Base-by-base conservation (phyloP, 805 yeast genomes). In the Saturnispora bothae region DNA sequence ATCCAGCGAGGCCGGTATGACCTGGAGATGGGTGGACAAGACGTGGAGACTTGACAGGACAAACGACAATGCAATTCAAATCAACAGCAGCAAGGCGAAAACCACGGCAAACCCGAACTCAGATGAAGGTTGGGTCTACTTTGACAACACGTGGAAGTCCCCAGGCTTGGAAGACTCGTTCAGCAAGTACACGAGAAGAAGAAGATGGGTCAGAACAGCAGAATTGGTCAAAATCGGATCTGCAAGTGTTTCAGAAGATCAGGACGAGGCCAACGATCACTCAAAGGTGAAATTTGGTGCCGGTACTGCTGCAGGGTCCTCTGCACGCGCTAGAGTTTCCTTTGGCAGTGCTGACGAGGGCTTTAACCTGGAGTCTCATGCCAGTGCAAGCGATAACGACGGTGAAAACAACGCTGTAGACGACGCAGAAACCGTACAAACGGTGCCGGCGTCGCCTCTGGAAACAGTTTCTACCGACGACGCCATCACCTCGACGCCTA, bases 201-300 rank as follows among this genome's bases (percentile, higher is more conserved):
- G 98, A 64, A 71, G 96, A 54, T 89, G 98, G 98, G 73, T 89
- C 13, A 73, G 98, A 46, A 84, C 94, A 1, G 98, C 98, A 0
- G 94, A 84, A 56, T 66, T 86, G 47, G 78, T 82, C 6, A 60
- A 70, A 4, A 49, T 41, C 25, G 43, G 39, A 2, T 7, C 10
- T 22, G 7, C 25, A 6, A 9, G 12, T 9, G n/a, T n/a, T 5
- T 9, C 29, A 10, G 29, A 5, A 9, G n/a, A 27, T 7, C 29
- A 27, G 29, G 15, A 28, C n/a, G 29, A 27, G 15, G 10, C 25
- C 10, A 27, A 25, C 15, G 31, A 33, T 15, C n/a, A n/a, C n/a
- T 27, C 37, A 4, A 34, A 34, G 25, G 37, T 34, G 5, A 34
- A 34, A 28, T 34, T 34, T 20, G 37, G 37, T 14, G 9, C 31